Evolutionary conservation across 345 rosid genomes (phyloP).

Genomic region (Cardamine chenopodiifolia): DNA sequence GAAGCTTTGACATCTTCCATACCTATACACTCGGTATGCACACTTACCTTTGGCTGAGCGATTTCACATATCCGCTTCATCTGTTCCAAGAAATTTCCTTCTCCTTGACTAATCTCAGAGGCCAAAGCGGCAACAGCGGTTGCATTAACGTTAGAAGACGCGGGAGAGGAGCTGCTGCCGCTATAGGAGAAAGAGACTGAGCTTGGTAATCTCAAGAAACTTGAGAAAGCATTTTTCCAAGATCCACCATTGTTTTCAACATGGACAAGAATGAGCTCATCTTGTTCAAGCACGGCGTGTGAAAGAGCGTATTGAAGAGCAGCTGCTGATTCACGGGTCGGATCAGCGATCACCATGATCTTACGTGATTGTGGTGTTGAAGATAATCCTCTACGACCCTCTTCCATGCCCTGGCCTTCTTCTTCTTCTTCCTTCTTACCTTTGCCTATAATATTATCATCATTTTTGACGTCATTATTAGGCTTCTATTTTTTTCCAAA

Average conservation of each 20-base stretch:
- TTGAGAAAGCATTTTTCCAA: slow-evolving; percentile 62
- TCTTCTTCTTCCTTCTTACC: neutral
- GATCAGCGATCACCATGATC: slow-evolving; percentile 78
- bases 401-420: slow-evolving; percentile 42
- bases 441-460: slow-evolving; percentile 31
- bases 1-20: slow-evolving; percentile 61
- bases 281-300: slow-evolving; percentile 64
- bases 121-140: slow-evolving; percentile 16
- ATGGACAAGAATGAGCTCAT: slow-evolving; percentile 67
- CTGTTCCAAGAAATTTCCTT: slow-evolving; percentile 62
- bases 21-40: slow-evolving; percentile 44
- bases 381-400: slow-evolving; percentile 37
- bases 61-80: slow-evolving; percentile 65
- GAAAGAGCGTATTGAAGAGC: slow-evolving; percentile 76
- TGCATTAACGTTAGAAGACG: neutral
- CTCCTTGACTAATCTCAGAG: slow-evolving; percentile 46
- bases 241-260: slow-evolving; percentile 47
- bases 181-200: slow-evolving; percentile 35
- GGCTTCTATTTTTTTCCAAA: neutral
- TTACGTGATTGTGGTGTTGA: slow-evolving; percentile 48
- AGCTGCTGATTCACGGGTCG: slow-evolving; percentile 63
- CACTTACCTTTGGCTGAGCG: slow-evolving; percentile 61
- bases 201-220: slow-evolving; percentile 50
- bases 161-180: slow-evolving; percentile 12
- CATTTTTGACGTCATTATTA: slow-evolving; percentile 10